Evolutionary conservation across 2,329 filamentous ascomycete species (phyloP).

Genomic region (Pestalotiopsis sp.): DNA sequence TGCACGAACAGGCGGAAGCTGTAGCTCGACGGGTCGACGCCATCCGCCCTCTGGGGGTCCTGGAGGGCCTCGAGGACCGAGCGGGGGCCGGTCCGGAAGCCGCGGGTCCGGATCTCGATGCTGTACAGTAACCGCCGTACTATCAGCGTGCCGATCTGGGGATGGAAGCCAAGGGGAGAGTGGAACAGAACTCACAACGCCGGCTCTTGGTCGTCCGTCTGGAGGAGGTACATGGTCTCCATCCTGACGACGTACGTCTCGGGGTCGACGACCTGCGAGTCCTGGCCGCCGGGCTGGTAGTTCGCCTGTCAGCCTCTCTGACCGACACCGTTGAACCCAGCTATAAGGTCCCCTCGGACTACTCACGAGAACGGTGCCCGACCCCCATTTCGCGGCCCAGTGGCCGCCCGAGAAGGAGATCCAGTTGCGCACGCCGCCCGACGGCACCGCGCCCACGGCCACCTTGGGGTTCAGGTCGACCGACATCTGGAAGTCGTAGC

Average conservation of each 20-base stretch:
- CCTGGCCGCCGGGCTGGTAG: slow-evolving; percentile 37
- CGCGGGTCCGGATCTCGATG: slow-evolving; percentile 18
- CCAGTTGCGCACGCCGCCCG: slow-evolving; percentile 47
- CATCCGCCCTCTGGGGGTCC: slow-evolving; percentile 12
- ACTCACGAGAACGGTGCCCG: slow-evolving; percentile 43
- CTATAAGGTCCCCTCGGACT: too few species aligned
- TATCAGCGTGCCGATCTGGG: neutral
- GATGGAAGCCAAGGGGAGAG: neutral
- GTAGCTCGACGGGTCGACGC: slow-evolving; percentile 16
- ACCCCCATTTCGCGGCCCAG: slow-evolving; percentile 52
- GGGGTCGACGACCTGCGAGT: slow-evolving; percentile 32
- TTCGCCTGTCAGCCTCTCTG: neutral
- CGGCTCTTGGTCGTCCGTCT: slow-evolving; percentile 48
- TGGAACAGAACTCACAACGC: slow-evolving; percentile 40
- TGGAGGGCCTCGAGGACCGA: slow-evolving; percentile 17
- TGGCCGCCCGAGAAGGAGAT: slow-evolving; percentile 49
- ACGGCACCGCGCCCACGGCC: slow-evolving; percentile 41
- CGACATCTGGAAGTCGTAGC: slow-evolving; percentile 53
- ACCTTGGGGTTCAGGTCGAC: slow-evolving; percentile 47
- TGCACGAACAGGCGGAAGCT: slow-evolving; percentile 16
- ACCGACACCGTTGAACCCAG: neutral
- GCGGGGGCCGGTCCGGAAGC: slow-evolving; percentile 16
- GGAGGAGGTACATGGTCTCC: slow-evolving; percentile 52
- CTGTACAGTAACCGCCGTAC: neutral
- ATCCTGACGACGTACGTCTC: slow-evolving; percentile 33